These are phyloP conservation scores for Apiotrichum mycotoxinovorans DNA, from an alignment of 1,284 basidiomycete species.

Conservation along the genomic window DNA sequence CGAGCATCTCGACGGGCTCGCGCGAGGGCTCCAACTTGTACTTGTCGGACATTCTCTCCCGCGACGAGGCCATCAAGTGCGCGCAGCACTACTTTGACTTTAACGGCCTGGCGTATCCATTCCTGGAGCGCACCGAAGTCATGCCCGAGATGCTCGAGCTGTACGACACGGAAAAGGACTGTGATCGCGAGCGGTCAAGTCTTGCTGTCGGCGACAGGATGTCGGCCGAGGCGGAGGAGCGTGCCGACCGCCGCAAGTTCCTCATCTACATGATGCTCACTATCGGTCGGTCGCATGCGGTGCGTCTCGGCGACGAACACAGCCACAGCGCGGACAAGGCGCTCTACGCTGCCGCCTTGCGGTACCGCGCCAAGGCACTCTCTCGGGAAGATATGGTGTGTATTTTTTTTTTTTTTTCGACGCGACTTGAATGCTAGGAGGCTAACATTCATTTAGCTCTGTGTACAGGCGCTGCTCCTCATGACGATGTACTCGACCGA, in stretches of 20 bases:
- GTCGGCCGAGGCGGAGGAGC: not conserved
- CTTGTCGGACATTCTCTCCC: conserved; percentile 9
- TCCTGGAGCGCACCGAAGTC: conserved; percentile 27
- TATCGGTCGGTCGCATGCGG: conserved; percentile 23
- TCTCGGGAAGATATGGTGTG: conserved; percentile 30
- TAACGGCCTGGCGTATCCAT: conserved; percentile 30
- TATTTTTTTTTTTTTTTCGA: too few relatives aligned
- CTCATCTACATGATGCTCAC: conserved; percentile 35
- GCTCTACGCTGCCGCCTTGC: conserved; percentile 21
- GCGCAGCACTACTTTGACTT: conserved; percentile 28
- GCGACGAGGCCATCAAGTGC: conserved; percentile 22
- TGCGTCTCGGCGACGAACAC: conserved; percentile 22
- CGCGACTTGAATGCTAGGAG: too few relatives aligned
- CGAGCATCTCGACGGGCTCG: conserved; percentile 2
- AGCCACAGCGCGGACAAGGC: not conserved
- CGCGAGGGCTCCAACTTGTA: not conserved
- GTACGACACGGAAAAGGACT: conserved; percentile 14
- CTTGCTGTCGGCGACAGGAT: not conserved
- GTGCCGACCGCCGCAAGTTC: conserved; percentile 27
- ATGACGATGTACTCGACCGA: conserved; percentile 28
- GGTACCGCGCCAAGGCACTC: conserved; percentile 21
- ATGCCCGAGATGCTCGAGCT: conserved; percentile 23
- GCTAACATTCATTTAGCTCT: conserved; percentile 12
- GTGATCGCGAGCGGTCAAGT: not conserved
- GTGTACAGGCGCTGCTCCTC: conserved; percentile 29